phyloP scores from a whole-genome alignment of 2,329 filamentous ascomycete genomes.

The Blastomyces parvus region DNA sequence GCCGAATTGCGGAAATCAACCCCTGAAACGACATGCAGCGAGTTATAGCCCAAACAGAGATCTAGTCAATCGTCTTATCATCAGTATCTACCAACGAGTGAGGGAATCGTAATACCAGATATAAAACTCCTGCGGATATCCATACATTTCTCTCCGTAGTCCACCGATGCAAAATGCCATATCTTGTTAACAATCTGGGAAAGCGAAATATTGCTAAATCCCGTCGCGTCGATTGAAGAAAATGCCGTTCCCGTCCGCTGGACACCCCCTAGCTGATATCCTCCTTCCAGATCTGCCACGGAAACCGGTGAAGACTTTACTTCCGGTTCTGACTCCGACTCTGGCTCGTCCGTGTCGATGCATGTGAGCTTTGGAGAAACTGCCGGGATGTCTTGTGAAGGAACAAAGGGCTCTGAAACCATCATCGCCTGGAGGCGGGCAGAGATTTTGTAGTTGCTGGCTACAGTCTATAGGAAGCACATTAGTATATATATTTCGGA shows the following conservation, averaged over 20 bases:
- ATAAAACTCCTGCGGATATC: constrained; percentile 7
- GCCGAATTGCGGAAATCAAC: constrained; percentile 27
- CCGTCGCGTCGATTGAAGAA: not conserved
- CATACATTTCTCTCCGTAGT: constrained; percentile 56
- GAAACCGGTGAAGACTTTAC: not conserved
- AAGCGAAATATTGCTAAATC: constrained; percentile 35
- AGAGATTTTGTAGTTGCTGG: constrained; percentile 58
- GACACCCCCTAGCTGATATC: not conserved
- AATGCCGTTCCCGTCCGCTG: not conserved
- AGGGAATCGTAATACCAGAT: constrained; percentile 5
- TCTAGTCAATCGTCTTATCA: constrained; percentile 35
- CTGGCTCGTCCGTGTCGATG: constrained; percentile 10
- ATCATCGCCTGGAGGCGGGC: constrained; percentile 56
- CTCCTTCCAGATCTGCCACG: not conserved
- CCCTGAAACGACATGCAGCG: constrained; percentile 40
- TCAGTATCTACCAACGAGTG: constrained; percentile 18
- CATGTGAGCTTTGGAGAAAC: constrained; percentile 15
- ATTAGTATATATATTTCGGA: not conserved
- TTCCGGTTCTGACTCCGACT: not conserved
- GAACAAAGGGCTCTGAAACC: constrained; percentile 42
- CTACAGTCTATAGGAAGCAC: constrained; percentile 36
- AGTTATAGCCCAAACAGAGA: constrained; percentile 64
- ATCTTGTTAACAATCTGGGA: constrained; percentile 57
- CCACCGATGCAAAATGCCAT: constrained; percentile 67
- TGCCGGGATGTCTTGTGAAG: constrained; percentile 17